Base-by-base conservation (phyloP, 768 basidiomycete genomes). In the Polyporus arcularius region DNA sequence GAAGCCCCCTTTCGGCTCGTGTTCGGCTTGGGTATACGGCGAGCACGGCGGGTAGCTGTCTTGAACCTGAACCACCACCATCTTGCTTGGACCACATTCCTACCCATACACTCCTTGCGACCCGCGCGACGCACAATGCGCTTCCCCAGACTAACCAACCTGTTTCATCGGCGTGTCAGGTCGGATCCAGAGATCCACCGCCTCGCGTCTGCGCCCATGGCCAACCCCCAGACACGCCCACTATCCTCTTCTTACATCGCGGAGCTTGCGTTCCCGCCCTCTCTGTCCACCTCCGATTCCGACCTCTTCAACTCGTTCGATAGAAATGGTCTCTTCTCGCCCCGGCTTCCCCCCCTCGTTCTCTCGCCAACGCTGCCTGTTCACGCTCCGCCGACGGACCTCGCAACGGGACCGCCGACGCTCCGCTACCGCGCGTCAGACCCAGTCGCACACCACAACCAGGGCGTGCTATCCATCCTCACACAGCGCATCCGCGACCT, bases 111-210 rank as follows among this genome's bases (percentile, higher is more conserved):
- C 46, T 48, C 46, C 26, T 48, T 48, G 18, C 26, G 28, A 48
- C 46, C 21, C 38, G n/a, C 38, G 40, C 52, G 14, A 48, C 52
- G n/a, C 38, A 41, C 38, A 21, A 71, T 71, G 70, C 68, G 66
- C 26, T 64, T 71, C 55, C 65, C 64, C 12, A 67, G 60, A n/a
- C 62, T 71, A 26, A 60, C 67, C 14, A 61, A 61, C 35, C 54
- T 71, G 48, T 64, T 71, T 59, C 68, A 69, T 49, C 58, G 65
- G 2, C 68, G 68, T 42, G 57, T 61, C 1, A 65, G 62, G 55
- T 69, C 70, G 5, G 70, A 69, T 55, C 62, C 59, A 41, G 67
- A 61, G n/a, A 62, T 71, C 54, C 53, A 46, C 35, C 58, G 55
- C 11, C 66, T 62, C 16, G 58, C 60, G 4, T 52, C 61, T 12